Evolutionary conservation across 495 filamentous ascomycete genomes (phyloP).

Genomic region (Penicillium chermesinum): DNA sequence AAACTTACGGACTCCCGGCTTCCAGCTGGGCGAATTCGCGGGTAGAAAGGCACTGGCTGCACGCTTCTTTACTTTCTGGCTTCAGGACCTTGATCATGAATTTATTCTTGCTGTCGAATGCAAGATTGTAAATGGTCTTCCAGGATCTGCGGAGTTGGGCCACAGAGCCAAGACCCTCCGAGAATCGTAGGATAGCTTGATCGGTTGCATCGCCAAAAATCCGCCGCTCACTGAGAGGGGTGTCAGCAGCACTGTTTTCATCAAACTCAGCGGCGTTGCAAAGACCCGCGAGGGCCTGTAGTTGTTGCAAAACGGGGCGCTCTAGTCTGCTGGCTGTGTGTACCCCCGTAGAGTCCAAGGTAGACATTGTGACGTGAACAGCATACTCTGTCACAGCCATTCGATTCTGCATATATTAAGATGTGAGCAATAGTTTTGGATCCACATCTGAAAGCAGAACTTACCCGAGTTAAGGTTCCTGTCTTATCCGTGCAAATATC

Average conservation of each 20-base stretch:
- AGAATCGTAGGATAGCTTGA: slow-evolving; percentile 60
- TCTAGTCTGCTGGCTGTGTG: slow-evolving; percentile 16
- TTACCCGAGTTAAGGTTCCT: slow-evolving; percentile 57
- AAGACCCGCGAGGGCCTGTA: slow-evolving; percentile 48
- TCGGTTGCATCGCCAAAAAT: slow-evolving; percentile 68
- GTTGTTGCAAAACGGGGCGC: slow-evolving; percentile 34
- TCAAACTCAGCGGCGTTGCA: slow-evolving; percentile 70
- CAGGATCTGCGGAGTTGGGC: slow-evolving; percentile 43
- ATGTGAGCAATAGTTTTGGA: background rate
- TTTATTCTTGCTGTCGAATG: slow-evolving; percentile 73
- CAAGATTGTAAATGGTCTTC: slow-evolving; percentile 54
- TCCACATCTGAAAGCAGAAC: background rate
- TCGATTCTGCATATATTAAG: slow-evolving; percentile 39
- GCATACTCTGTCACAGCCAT: slow-evolving; percentile 55
- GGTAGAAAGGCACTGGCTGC: slow-evolving; percentile 3
- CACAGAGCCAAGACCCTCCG: slow-evolving; percentile 46
- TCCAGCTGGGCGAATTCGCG: slow-evolving; percentile 16
- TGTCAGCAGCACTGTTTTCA: slow-evolving; percentile 44
- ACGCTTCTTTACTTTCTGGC: background rate
- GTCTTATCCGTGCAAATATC: slow-evolving; percentile 69
- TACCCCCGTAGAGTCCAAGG: slow-evolving; percentile 35
- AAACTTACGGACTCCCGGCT: background rate
- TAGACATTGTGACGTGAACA: slow-evolving; percentile 17
- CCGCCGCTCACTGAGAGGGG: slow-evolving; percentile 47
- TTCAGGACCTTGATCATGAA: slow-evolving; percentile 52